These are phyloP conservation scores for Neurospora sp. DNA, from an alignment of 495 filamentous ascomycete species.

Conservation along the genomic window DNA sequence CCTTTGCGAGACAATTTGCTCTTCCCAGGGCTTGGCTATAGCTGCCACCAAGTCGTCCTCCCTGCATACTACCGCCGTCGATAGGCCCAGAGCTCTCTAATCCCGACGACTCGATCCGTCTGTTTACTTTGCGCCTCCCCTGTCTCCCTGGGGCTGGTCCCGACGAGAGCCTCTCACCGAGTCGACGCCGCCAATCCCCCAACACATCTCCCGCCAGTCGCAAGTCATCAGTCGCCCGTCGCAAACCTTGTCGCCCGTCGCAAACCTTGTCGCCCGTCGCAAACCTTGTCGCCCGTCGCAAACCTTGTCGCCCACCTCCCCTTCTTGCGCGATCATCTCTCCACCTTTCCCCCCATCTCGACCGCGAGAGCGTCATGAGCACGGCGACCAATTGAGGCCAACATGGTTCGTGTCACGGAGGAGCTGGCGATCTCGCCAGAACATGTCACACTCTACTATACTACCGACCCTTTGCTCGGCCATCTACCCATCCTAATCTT, in stretches of 20 bases:
- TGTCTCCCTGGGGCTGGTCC: background rate
- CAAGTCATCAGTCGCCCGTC: background rate
- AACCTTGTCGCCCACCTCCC: background rate
- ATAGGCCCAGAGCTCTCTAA: background rate
- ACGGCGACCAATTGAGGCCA: slow-evolving; percentile 35
- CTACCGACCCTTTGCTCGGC: slow-evolving; percentile 65
- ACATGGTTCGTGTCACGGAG: slow-evolving; percentile 58
- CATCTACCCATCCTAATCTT: slow-evolving; percentile 69
- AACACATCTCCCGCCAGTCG: background rate
- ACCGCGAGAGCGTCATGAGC: background rate
- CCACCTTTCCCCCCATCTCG: background rate
- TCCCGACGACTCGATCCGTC: background rate
- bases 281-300: background rate
- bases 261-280: background rate
- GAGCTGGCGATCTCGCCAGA: slow-evolving; percentile 62
- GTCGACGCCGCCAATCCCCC: background rate
- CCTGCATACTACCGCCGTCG: background rate
- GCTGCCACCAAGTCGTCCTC: background rate
- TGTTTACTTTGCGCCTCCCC: background rate
- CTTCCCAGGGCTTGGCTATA: background rate
- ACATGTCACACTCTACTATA: slow-evolving; percentile 70
- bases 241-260: background rate
- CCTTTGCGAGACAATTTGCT: background rate
- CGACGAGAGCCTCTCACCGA: background rate
- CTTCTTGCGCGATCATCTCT: background rate